phyloP scores from a whole-genome alignment of 345 rosid species.

The Noccaea caerulescens region DNA sequence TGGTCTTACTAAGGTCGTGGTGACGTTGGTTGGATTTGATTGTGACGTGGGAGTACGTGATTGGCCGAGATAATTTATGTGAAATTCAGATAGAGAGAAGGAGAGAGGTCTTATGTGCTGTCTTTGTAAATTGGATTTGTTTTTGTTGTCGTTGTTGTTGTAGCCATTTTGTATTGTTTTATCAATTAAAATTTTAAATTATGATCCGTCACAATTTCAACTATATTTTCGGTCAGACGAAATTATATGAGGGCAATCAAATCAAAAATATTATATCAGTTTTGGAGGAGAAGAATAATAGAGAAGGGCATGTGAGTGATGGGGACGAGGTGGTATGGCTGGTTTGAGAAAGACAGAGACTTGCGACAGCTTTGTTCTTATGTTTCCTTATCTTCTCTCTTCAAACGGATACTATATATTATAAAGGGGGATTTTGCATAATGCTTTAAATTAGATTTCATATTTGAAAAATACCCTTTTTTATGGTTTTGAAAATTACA shows the following conservation, averaged over 20 bases:
- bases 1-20: slow-evolving; percentile 29
- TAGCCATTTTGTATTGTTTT: slow-evolving; percentile 11
- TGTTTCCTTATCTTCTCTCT: slow-evolving; percentile 39
- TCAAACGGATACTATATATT: slow-evolving; percentile 14
- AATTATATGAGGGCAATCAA: not conserved
- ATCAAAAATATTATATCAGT: not conserved
- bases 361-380: slow-evolving; percentile 44
- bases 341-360: slow-evolving; percentile 44
- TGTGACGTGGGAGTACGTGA: slow-evolving; percentile 22
- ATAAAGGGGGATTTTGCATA: not conserved
- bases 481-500: too few relatives aligned
- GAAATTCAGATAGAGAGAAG: slow-evolving; percentile 32
- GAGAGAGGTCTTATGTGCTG: slow-evolving; percentile 9
- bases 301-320: slow-evolving; percentile 47
- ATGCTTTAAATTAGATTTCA: too few relatives aligned
- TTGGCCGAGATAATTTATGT: slow-evolving; percentile 21
- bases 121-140: slow-evolving; percentile 42
- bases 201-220: not conserved
- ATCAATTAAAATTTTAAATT: not conserved
- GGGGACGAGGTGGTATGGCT: slow-evolving; percentile 47
- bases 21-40: slow-evolving; percentile 26
- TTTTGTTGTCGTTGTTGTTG: slow-evolving; percentile 24
- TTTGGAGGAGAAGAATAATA: slow-evolving; percentile 32
- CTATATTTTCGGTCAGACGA: not conserved
- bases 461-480: too few relatives aligned